Conservation (phyloP, 306 rosid species). For the Cicer cuneatum region DNA sequence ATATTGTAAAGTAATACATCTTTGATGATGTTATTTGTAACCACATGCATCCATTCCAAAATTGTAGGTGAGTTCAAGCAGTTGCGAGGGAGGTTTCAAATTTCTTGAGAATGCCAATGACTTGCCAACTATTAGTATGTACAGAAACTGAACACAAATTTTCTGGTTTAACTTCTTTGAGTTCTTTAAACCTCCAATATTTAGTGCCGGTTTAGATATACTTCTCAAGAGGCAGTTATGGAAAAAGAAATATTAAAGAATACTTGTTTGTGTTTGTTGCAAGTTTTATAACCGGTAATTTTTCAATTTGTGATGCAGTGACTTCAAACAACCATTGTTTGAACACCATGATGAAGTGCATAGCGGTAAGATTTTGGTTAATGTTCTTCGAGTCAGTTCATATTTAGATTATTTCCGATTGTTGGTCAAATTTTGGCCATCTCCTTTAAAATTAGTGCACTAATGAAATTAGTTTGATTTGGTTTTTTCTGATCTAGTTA, state of each 20-base stretch:
- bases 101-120: constrained; percentile 89
- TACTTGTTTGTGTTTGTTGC: constrained; percentile 19
- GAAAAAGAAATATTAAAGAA: not conserved
- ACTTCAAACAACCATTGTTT: constrained; percentile 77
- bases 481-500: constrained; percentile 12
- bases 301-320: constrained; percentile 62
- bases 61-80: constrained; percentile 68
- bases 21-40: constrained; percentile 15
- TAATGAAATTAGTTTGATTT: constrained; percentile 17
- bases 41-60: constrained; percentile 24
- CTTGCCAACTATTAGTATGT: constrained; percentile 87
- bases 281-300: constrained; percentile 31
- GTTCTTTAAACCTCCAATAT: not conserved
- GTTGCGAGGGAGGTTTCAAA: constrained; percentile 58
- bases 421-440: constrained; percentile 4
- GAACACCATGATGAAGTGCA: constrained; percentile 92
- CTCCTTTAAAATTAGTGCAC: constrained; percentile 6
- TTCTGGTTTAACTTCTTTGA: constrained; percentile 2
- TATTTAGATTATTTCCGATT: constrained; percentile 20
- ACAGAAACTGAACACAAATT: constrained; percentile 29
- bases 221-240: not conserved
- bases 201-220: not conserved
- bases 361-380: constrained; percentile 69
- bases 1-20: constrained; percentile 39
- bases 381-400: constrained; percentile 10